Percentiles rank a stretch among this genome's conserved stretches.
phyloP scores from a whole-genome alignment of 129 eudicot species.

The Artemisia tridentata region DNA sequence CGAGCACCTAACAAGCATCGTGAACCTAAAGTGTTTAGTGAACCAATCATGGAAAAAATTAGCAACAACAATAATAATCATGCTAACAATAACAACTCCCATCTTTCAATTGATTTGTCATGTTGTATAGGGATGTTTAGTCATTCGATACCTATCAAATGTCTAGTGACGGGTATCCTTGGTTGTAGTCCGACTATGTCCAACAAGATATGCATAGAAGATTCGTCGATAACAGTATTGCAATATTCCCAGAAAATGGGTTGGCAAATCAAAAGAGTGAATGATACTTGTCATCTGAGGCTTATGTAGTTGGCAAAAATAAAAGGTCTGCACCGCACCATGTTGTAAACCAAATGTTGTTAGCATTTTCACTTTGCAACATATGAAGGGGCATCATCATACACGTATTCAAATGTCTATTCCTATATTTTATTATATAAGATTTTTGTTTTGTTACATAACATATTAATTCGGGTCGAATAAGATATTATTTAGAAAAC shows the following conservation, averaged over 20 bases:
- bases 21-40: conserved; percentile 22
- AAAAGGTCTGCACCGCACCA: no score
- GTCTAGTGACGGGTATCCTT: conserved; percentile 68
- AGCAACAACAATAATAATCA: not conserved
- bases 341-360: not conserved
- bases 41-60: conserved; percentile 22
- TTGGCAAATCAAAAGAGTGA: conserved; percentile 76
- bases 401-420: not conserved
- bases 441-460: no score
- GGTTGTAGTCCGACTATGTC: conserved; percentile 75
- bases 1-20: conserved; percentile 46
- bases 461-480: no score
- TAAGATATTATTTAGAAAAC: no score
- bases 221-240: conserved; percentile 69
- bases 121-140: conserved; percentile 59
- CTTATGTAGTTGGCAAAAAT: conserved; percentile 41
- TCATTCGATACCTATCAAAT: conserved; percentile 68
- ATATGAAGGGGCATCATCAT: not conserved
- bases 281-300: conserved; percentile 72
- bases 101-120: conserved; percentile 21
- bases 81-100: not conserved
- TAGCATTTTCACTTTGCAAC: not conserved
- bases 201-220: conserved; percentile 66
- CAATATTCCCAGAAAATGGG: conserved; percentile 73
- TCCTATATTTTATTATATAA: no score